phyloP scores from a whole-genome alignment of 1,284 basidiomycete species.

The Leccinum discolor region DNA sequence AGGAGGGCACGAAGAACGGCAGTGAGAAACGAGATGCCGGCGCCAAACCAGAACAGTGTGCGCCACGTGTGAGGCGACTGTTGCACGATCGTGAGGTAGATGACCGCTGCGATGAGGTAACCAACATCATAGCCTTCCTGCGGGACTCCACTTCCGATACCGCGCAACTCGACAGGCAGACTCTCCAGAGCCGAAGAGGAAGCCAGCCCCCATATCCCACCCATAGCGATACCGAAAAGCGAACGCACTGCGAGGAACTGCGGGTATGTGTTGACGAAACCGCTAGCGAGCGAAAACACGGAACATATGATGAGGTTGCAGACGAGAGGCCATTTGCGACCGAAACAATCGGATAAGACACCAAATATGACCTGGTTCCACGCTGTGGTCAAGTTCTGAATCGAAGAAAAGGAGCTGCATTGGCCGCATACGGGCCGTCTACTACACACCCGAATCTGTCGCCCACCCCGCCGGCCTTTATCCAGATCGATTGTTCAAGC shows the following conservation, averaged over 20 bases:
- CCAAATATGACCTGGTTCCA: slow-evolving; percentile 70
- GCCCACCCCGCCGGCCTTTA: slow-evolving; percentile 60
- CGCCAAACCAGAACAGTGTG: slow-evolving; percentile 65
- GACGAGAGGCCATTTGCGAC: slow-evolving; percentile 92
- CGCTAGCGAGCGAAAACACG: slow-evolving; percentile 78
- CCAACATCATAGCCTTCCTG: slow-evolving; percentile 82
- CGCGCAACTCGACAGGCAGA: slow-evolving; percentile 85
- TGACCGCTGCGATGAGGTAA: slow-evolving; percentile 64
- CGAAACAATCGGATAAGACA: slow-evolving; percentile 81
- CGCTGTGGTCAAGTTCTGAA: neutral
- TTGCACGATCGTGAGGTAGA: slow-evolving; percentile 78
- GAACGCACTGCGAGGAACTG: slow-evolving; percentile 76
- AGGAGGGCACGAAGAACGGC: slow-evolving; percentile 72
- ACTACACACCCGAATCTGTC: slow-evolving; percentile 50
- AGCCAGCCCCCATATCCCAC: slow-evolving; percentile 80
- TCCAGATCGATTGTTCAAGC: slow-evolving; percentile 63
- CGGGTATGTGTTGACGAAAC: slow-evolving; percentile 68
- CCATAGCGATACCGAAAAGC: slow-evolving; percentile 89
- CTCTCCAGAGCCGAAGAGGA: slow-evolving; percentile 85
- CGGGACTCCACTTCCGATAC: slow-evolving; percentile 82
- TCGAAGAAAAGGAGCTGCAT: slow-evolving; percentile 36
- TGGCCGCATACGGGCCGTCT: slow-evolving; percentile 79
- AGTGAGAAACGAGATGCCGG: slow-evolving; percentile 76
- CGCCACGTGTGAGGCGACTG: slow-evolving; percentile 55
- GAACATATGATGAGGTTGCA: slow-evolving; percentile 73